These are phyloP conservation scores for Corymbia citriodora DNA, from an alignment of 441 rosid genomes.

Conservation along the genomic window DNA sequence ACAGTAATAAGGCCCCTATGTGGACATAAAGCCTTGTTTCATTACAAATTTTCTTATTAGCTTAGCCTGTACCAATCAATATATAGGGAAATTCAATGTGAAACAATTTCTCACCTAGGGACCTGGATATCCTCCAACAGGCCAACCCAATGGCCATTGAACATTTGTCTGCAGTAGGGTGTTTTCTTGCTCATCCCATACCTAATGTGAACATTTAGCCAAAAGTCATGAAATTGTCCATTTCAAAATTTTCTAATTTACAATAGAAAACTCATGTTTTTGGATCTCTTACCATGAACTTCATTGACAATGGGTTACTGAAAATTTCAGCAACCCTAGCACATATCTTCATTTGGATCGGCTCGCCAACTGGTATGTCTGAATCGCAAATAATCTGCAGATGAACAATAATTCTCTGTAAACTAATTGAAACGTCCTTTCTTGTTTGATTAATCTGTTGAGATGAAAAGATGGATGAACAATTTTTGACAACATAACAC, in stretches of 20 bases:
- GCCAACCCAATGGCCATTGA: background rate
- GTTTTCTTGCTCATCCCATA: too few species aligned
- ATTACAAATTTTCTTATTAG: background rate
- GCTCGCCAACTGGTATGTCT: background rate
- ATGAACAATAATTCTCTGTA: background rate
- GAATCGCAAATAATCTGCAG: rapidly evolving
- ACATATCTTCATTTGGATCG: rapidly evolving
- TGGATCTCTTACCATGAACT: background rate
- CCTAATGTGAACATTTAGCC: background rate
- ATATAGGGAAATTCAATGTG: background rate
- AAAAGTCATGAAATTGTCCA: background rate
- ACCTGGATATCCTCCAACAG: rapidly evolving
- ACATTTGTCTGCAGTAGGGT: background rate
- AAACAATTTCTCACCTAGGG: background rate
- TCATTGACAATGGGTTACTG: background rate
- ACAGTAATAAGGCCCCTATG: background rate
- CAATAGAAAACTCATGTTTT: background rate
- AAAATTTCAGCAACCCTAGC: background rate
- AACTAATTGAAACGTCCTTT: background rate
- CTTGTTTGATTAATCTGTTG: rapidly evolving
- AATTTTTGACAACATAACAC: rapidly evolving
- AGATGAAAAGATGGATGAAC: background rate
- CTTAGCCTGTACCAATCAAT: background rate
- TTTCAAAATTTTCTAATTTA: background rate
- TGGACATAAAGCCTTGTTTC: background rate